Evolutionary conservation across 2,329 filamentous ascomycete species (phyloP).

Genomic region (Zymoseptoria passerinii): DNA sequence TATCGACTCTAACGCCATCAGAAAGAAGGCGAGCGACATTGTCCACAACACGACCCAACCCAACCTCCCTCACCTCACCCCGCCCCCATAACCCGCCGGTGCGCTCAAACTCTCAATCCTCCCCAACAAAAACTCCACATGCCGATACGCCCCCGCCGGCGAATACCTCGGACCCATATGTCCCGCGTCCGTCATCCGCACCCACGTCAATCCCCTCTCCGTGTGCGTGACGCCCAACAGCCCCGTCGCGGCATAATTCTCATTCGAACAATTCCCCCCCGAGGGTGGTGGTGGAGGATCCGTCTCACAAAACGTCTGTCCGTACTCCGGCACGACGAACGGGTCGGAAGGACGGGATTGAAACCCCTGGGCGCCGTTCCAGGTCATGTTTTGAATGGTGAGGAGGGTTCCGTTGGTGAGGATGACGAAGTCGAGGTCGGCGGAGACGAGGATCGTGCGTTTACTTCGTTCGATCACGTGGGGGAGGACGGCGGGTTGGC

Average conservation of each 20-base stretch:
- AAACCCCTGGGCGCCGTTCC: constrained; percentile 24
- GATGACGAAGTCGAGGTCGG: constrained; percentile 21
- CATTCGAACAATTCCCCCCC: neutral
- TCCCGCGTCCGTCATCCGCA: constrained; percentile 17
- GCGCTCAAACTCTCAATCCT: constrained; percentile 19
- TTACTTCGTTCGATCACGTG: constrained; percentile 26
- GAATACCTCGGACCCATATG: constrained; percentile 32
- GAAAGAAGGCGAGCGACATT: too few relatives aligned
- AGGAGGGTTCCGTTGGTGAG: constrained; percentile 21
- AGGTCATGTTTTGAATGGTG: constrained; percentile 26
- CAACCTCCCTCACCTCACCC: neutral
- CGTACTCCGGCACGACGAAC: constrained; percentile 20
- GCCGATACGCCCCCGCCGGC: constrained; percentile 35
- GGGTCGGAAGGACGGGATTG: constrained; percentile 14
- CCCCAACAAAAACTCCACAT: constrained; percentile 38
- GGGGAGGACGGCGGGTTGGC: constrained; percentile 6
- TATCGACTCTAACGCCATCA: too few relatives aligned
- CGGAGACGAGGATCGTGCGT: constrained; percentile 24
- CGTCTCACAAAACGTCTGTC: neutral
- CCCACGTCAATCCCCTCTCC: constrained; percentile 21
- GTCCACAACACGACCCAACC: too few relatives aligned
- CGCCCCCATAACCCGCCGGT: neutral
- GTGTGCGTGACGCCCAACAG: constrained; percentile 19
- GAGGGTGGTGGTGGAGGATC: neutral
- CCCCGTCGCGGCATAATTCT: constrained; percentile 18